phyloP scores from a whole-genome alignment of 495 filamentous ascomycete species.

The Daldinia vernicosa region DNA sequence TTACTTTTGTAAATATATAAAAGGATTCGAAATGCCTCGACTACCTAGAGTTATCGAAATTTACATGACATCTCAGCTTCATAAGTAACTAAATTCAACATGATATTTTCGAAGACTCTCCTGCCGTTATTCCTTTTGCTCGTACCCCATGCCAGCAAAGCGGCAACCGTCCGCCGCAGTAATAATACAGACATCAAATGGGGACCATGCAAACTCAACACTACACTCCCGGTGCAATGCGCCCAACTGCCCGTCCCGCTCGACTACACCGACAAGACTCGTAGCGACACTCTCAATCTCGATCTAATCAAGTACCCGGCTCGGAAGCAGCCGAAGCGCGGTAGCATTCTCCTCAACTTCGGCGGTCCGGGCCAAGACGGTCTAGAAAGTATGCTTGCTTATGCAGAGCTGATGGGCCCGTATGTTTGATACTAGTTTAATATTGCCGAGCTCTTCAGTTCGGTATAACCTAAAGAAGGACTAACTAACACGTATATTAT shows the following conservation, averaged over 20 bases:
- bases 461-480: not conserved
- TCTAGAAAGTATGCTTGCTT: conserved; percentile 26
- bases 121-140: conserved; percentile 13
- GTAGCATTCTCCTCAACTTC: conserved; percentile 59
- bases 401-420: conserved; percentile 25
- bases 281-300: conserved; percentile 46
- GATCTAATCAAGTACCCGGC: conserved; percentile 49
- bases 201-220: conserved; percentile 34
- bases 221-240: conserved; percentile 45
- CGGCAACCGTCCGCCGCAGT: conserved; percentile 13
- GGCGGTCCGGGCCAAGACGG: conserved; percentile 53
- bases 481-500: conserved; percentile 1
- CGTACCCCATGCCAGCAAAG: conserved; percentile 6
- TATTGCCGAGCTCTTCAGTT: not conserved
- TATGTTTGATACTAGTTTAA: conserved; percentile 12
- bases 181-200: conserved; percentile 11
- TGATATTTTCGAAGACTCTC: conserved; percentile 15
- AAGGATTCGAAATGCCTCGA: not conserved
- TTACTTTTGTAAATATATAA: not conserved
- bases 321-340: conserved; percentile 44
- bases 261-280: conserved; percentile 50
- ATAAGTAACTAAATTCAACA: conserved; percentile 2
- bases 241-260: conserved; percentile 54
- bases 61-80: not conserved
- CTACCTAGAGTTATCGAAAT: not conserved